Percentiles rank a stretch among this genome's conserved stretches.
Conservation (phyloP, 257 asterid genomes). For the Lycium barbarum region DNA sequence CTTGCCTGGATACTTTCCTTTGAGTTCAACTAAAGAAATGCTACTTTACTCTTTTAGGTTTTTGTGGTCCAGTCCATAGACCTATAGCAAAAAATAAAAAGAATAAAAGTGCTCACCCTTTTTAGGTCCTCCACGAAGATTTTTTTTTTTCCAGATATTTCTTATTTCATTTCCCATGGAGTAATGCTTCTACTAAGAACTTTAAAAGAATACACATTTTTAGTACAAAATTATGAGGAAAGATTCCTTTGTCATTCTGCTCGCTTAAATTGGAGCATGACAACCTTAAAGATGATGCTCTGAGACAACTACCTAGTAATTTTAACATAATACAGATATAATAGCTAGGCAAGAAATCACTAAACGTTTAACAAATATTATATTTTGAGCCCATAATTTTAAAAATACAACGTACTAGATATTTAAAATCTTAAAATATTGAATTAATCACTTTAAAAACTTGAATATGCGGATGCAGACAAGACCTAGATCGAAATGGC, state of each 20-base stretch:
- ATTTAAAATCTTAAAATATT: not conserved
- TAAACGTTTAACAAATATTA: too few relatives aligned
- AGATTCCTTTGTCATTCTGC: too few relatives aligned
- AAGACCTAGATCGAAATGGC: not conserved
- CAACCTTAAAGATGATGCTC: too few relatives aligned
- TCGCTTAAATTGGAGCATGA: too few relatives aligned
- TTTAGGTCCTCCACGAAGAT: not conserved
- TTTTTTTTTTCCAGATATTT: not conserved
- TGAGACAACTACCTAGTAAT: too few relatives aligned
- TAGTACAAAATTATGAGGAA: too few relatives aligned
- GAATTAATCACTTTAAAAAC: not conserved
- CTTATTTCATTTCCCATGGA: not conserved
- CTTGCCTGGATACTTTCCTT: conserved; percentile 26
- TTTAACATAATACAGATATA: too few relatives aligned
- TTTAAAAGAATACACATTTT: too few relatives aligned
- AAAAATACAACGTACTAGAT: not conserved
- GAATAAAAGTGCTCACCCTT: not conserved
- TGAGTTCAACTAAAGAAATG: conserved; percentile 27
- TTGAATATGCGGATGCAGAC: not conserved
- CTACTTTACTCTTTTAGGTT: not conserved
- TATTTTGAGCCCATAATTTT: not conserved
- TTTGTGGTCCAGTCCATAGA: not conserved
- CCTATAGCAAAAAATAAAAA: not conserved
- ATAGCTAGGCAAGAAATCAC: too few relatives aligned
- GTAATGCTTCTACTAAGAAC: not conserved